A percentile compares a stretch with the other conserved stretches of the same genome.
phyloP scores from a whole-genome alignment of 768 basidiomycete genomes.

The Butyriboletus loyo region DNA sequence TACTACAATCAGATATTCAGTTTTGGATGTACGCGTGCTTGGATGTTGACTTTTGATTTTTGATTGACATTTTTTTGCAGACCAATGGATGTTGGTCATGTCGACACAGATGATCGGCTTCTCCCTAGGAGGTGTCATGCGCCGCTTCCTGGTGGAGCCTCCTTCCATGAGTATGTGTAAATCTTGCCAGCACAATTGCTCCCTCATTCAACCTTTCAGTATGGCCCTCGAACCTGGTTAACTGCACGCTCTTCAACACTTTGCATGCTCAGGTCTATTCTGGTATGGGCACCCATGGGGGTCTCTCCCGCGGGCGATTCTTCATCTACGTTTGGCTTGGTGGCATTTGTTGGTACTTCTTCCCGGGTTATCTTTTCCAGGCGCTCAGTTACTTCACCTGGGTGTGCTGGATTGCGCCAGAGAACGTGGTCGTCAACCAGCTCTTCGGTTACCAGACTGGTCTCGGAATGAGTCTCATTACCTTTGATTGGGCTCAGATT shows the following conservation, averaged over 20 bases:
- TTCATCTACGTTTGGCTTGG: constrained; percentile 46
- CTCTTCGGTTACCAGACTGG: no score
- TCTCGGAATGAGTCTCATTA: no score
- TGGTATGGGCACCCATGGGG: constrained; percentile 42
- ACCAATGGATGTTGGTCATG: constrained; percentile 62
- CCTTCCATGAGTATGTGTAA: constrained; percentile 56
- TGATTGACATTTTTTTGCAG: constrained; percentile 21
- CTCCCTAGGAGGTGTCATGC: constrained; percentile 56
- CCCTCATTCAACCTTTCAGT: constrained; percentile 43
- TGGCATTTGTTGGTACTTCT: constrained; percentile 46
- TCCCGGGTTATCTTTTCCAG: no score
- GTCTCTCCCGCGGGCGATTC: constrained; percentile 52
- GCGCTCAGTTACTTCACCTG: constrained; percentile 60
- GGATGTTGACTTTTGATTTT: neutral
- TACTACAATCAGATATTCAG: constrained; percentile 59
- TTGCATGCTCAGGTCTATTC: constrained; percentile 56
- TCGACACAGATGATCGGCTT: constrained; percentile 72
- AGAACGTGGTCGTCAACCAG: constrained; percentile 68
- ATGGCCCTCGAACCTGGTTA: constrained; percentile 70
- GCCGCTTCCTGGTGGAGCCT: constrained; percentile 62
- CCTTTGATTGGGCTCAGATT: constrained; percentile 76
- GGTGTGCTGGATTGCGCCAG: constrained; percentile 67
- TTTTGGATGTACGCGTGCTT: constrained; percentile 41
- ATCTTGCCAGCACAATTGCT: neutral
- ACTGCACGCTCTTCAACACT: constrained; percentile 73